Conservation (phyloP, 2,329 filamentous ascomycete species). For the Colletotrichum falcatum region DNA sequence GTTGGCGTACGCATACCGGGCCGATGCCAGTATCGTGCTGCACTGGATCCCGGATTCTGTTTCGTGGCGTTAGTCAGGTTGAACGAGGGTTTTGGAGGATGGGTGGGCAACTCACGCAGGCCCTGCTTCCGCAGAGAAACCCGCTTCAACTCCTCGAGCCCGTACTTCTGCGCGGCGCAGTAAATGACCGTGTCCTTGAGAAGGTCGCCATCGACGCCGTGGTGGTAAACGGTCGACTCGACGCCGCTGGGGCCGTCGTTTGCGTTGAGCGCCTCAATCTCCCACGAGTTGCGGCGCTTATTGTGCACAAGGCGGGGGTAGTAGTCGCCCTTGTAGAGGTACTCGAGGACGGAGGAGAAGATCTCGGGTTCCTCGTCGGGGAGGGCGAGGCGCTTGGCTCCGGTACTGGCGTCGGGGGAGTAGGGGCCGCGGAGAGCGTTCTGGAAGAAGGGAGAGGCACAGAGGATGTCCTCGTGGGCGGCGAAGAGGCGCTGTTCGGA, state of each 20-base stretch:
- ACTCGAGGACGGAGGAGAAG: constrained; percentile 91
- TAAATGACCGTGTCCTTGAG: constrained; percentile 93
- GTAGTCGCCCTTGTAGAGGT: constrained; percentile 94
- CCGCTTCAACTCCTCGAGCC: constrained; percentile 85
- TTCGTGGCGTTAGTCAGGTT: constrained; percentile 17
- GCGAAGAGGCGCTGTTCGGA: constrained; percentile 88
- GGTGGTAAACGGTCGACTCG: constrained; percentile 78
- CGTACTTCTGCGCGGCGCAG: constrained; percentile 87
- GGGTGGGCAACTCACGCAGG: constrained; percentile 68
- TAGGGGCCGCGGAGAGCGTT: constrained; percentile 71
- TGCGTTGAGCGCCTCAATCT: constrained; percentile 73
- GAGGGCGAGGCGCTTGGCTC: constrained; percentile 77
- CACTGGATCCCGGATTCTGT: constrained; percentile 82
- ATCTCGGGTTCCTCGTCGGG: constrained; percentile 90
- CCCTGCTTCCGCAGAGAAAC: constrained; percentile 90
- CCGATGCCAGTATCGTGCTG: constrained; percentile 85
- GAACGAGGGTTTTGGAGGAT: not conserved
- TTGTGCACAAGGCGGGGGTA: constrained; percentile 86
- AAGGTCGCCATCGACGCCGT: constrained; percentile 73
- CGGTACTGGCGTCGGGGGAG: constrained; percentile 66
- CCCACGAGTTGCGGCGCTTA: constrained; percentile 83
- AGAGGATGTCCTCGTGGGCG: constrained; percentile 88
- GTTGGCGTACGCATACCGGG: constrained; percentile 89
- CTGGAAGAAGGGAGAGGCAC: constrained; percentile 82
- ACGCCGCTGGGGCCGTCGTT: constrained; percentile 60